Evolutionary conservation across 2,329 filamentous ascomycete species (phyloP).

Genomic region (Talaromyces sp.): DNA sequence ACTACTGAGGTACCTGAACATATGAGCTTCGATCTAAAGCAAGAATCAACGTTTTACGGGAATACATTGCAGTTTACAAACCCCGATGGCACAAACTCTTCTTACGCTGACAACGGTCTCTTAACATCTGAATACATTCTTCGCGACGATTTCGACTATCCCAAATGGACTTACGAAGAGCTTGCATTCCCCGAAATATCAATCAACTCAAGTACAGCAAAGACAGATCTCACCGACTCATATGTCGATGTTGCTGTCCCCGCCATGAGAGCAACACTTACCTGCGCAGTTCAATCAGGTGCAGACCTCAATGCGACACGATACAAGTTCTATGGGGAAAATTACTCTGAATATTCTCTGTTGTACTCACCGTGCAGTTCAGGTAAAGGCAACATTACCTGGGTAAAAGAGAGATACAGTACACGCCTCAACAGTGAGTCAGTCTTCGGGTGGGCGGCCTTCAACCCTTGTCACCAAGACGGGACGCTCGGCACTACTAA

Average conservation of each 20-base stretch:
- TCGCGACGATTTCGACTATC: constrained; percentile 7
- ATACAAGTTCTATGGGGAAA: too few relatives aligned
- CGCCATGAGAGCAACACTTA: constrained; percentile 4
- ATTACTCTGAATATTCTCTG: too few relatives aligned
- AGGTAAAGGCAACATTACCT: background rate
- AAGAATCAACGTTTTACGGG: constrained; percentile 1
- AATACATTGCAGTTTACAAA: background rate
- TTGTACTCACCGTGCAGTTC: background rate
- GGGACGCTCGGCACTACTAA: background rate
- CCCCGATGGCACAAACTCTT: background rate
- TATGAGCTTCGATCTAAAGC: background rate
- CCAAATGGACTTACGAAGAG: constrained; percentile 12
- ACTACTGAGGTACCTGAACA: background rate
- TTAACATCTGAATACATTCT: constrained; percentile 12
- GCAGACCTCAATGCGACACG: background rate
- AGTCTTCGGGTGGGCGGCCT: background rate
- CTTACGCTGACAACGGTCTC: background rate
- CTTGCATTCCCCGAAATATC: constrained; percentile 10
- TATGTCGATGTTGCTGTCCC: constrained; percentile 9
- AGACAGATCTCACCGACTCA: background rate
- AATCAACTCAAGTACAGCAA: background rate
- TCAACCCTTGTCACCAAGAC: background rate
- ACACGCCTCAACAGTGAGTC: background rate
- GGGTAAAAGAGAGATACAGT: background rate
- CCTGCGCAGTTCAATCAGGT: background rate